phyloP scores from a whole-genome alignment of 148 eudicot genomes.

The Rhododendron molle region DNA sequence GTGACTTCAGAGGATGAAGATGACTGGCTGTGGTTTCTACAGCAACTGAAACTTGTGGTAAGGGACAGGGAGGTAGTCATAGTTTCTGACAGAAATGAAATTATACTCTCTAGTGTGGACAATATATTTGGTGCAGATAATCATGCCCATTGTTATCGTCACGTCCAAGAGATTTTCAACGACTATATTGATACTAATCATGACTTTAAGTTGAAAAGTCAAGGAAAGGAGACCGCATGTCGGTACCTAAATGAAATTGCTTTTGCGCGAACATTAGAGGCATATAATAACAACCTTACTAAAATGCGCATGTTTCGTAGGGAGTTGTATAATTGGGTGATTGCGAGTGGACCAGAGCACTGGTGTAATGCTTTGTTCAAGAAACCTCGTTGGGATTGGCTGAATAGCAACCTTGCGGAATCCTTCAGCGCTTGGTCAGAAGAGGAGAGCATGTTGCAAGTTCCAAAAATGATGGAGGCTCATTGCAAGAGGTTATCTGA shows the following conservation, averaged over 20 bases:
- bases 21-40: slow-evolving; percentile 8
- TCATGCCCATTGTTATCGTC: slow-evolving; percentile 10
- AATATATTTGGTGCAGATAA: slow-evolving; percentile 6
- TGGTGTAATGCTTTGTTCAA: slow-evolving; percentile 14
- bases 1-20: not conserved
- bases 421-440: slow-evolving; percentile 5
- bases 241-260: slow-evolving; percentile 12
- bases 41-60: slow-evolving; percentile 6
- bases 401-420: not conserved
- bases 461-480: slow-evolving; percentile 10
- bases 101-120: not conserved
- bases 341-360: slow-evolving; percentile 11
- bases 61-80: slow-evolving; percentile 3
- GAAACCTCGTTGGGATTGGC: slow-evolving; percentile 12
- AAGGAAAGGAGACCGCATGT: not conserved
- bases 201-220: slow-evolving; percentile 2
- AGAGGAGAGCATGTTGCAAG: slow-evolving; percentile 6
- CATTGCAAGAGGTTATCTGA: slow-evolving; percentile 9
- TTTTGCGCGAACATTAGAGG: not conserved
- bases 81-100: slow-evolving; percentile 1
- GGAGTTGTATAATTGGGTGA: slow-evolving; percentile 6
- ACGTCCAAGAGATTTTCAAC: not conserved
- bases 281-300: slow-evolving; percentile 1
- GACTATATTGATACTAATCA: slow-evolving; percentile 1
- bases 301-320: not conserved